phyloP scores from a whole-genome alignment of 441 rosid species.

The Populus trichocarpa region DNA sequence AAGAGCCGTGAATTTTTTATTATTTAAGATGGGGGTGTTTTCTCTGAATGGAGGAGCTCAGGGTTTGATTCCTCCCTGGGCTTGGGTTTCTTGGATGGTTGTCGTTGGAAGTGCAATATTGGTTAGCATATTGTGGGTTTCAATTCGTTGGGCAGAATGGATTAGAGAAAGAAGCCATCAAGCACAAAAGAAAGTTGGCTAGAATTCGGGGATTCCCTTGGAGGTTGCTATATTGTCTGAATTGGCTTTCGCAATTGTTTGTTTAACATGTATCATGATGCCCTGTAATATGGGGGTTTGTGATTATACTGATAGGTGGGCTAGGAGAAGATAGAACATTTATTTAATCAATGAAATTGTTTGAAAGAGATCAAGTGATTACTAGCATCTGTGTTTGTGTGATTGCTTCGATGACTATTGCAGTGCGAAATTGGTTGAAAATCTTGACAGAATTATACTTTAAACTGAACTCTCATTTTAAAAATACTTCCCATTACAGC shows the following conservation, averaged over 20 bases:
- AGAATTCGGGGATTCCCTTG: not conserved
- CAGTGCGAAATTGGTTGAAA: not conserved
- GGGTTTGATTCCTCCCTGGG: constrained; percentile 61
- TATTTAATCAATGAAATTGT: not conserved
- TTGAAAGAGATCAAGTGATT: not conserved
- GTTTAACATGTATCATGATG: not conserved
- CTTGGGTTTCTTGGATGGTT: constrained; percentile 75
- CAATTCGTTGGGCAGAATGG: constrained; percentile 53
- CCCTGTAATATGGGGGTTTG: not conserved
- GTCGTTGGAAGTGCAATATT: constrained; percentile 37
- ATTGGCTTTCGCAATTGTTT: not conserved
- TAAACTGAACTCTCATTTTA: not conserved
- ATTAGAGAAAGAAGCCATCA: constrained; percentile 33
- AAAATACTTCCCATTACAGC: not conserved
- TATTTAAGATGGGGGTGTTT: constrained; percentile 47
- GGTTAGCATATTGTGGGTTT: constrained; percentile 41
- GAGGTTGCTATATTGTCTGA: not conserved
- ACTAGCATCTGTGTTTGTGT: not conserved
- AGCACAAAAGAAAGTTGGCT: constrained; percentile 29
- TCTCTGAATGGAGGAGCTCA: constrained; percentile 40
- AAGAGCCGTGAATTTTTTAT: not conserved
- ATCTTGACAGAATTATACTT: not conserved
- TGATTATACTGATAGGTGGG: not conserved
- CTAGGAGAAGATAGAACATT: not conserved
- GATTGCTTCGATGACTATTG: not conserved